Percentiles rank a stretch among this genome's conserved stretches.
Evolutionary conservation across 352 stramenopile genomes (phyloP).

Genomic region (Pelagophyceae sp.): DNA sequence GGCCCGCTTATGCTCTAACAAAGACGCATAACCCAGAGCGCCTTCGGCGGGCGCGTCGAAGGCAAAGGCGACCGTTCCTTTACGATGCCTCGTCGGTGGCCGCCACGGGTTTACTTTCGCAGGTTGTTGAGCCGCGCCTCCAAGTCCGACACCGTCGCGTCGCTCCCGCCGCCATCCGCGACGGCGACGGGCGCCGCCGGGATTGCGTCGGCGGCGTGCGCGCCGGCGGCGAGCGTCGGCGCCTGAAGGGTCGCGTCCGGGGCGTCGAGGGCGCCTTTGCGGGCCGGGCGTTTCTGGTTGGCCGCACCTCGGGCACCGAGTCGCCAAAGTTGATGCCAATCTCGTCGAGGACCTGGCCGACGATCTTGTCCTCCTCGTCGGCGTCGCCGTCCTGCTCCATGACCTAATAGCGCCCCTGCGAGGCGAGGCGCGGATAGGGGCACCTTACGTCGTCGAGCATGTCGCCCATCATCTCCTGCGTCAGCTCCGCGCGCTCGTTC

Average conservation of each 20-base stretch:
- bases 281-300: slow-evolving; percentile 32
- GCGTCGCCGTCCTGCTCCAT: slow-evolving; percentile 86
- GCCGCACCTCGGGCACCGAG: slow-evolving; percentile 75
- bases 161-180: slow-evolving; percentile 24
- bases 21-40: no score
- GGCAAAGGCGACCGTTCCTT: no score
- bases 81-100: no score
- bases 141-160: slow-evolving; percentile 84
- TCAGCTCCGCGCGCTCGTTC: slow-evolving; percentile 94
- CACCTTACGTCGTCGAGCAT: slow-evolving; percentile 93
- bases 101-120: not conserved
- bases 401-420: no score
- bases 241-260: no score
- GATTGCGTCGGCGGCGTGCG: slow-evolving; percentile 31
- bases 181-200: slow-evolving; percentile 27
- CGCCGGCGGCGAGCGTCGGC: slow-evolving; percentile 41
- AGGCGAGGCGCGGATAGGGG: no score
- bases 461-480: slow-evolving; percentile 94
- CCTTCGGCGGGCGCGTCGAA: no score
- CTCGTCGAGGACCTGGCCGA: slow-evolving; percentile 91
- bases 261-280: slow-evolving; percentile 34
- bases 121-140: slow-evolving; percentile 94
- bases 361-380: slow-evolving; percentile 90
- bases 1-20: no score
- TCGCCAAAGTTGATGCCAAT: slow-evolving; percentile 87